Evolutionary conservation across 2,329 filamentous ascomycete genomes (phyloP).

Genomic region (Ustulina deusta): DNA sequence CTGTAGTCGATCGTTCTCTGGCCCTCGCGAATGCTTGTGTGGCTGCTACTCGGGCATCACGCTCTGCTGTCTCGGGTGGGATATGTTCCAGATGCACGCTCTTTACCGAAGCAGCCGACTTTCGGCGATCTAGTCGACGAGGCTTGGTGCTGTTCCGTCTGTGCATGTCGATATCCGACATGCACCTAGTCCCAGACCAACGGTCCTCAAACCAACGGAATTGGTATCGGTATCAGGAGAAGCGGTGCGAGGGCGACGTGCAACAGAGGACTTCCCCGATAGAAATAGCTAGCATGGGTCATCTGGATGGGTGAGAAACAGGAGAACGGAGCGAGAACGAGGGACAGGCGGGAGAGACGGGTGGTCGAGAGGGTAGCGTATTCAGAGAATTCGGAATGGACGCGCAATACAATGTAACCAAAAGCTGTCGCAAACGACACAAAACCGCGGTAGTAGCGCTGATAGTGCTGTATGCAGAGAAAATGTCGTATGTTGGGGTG

Average conservation of each 20-base stretch:
- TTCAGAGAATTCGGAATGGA: conserved; percentile 12
- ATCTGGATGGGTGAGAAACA: not conserved
- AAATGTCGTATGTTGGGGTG: conserved; percentile 40
- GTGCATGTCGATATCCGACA: conserved; percentile 56
- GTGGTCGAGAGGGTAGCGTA: not conserved
- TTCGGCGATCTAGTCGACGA: conserved; percentile 62
- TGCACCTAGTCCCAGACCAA: not conserved
- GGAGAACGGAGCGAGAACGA: not conserved
- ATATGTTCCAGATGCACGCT: conserved; percentile 63
- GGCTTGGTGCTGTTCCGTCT: conserved; percentile 62
- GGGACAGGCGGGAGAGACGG: not conserved
- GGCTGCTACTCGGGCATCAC: conserved; percentile 73
- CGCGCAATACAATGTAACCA: conserved; percentile 48
- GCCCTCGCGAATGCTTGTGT: conserved; percentile 69
- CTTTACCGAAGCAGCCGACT: conserved; percentile 64
- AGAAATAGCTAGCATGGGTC: not conserved
- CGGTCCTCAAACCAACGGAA: not conserved
- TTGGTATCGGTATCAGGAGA: not conserved
- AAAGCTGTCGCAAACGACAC: conserved; percentile 45
- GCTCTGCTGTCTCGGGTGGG: conserved; percentile 61
- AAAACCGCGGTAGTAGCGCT: conserved; percentile 42
- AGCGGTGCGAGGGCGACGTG: not conserved
- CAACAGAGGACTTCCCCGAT: not conserved
- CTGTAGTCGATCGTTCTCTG: conserved; percentile 55
- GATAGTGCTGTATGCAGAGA: conserved; percentile 46